Base-by-base conservation (phyloP, 2,329 filamentous ascomycete genomes). In the Cladosporium austrohemisphaericum region DNA sequence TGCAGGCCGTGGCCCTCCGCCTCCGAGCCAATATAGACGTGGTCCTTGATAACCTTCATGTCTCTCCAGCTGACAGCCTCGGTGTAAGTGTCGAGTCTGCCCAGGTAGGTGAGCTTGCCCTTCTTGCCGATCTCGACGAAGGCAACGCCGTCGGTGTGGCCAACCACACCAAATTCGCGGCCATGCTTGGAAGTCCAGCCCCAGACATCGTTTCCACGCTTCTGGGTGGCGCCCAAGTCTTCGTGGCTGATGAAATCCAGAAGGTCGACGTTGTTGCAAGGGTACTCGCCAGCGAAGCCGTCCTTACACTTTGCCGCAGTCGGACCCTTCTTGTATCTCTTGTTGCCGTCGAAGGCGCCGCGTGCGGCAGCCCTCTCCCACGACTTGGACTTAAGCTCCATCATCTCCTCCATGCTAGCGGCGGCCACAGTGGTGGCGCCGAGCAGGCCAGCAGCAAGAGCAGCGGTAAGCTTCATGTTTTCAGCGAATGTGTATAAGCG, bases 171-270 rank as follows among this genome's bases (percentile, higher is more conserved):
- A 38, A 77, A 76, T 57, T 78, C 75, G 4, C 75, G 71, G 13
- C 75, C 76, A 20, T 71, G 65, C 3, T 66, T 61, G 2, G 70
- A 73, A 1, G 73, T 76, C 76, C 72, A 75, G 4, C 75, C 76
- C 72, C 71, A 75, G 26, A 68, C 53, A 50, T 68, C 66, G 56
- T 69, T 69, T 43, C 69, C 69, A 35, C 55, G 50, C 14, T 52
- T 53, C 13, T 56, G 62, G 18, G 56, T 64, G 44, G 64, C 66
- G 23, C 66, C 65, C 60, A 72, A 56, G 26, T 68, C 63, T 26
- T 66, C 61, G 52, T 73, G 70, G 28, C 61, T 60, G 29, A 72
- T 55, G 57, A 71, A 72, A 44, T 63, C 67, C 40, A 63, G 57
- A 35, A 72, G 54, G 50, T 73, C 69, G 43, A 72, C 52, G 13